Percentiles rank a stretch among this genome's conserved stretches.
These are phyloP conservation scores for Trichophyton rubrum DNA, from an alignment of 2,329 filamentous ascomycete genomes.

Conservation along the genomic window DNA sequence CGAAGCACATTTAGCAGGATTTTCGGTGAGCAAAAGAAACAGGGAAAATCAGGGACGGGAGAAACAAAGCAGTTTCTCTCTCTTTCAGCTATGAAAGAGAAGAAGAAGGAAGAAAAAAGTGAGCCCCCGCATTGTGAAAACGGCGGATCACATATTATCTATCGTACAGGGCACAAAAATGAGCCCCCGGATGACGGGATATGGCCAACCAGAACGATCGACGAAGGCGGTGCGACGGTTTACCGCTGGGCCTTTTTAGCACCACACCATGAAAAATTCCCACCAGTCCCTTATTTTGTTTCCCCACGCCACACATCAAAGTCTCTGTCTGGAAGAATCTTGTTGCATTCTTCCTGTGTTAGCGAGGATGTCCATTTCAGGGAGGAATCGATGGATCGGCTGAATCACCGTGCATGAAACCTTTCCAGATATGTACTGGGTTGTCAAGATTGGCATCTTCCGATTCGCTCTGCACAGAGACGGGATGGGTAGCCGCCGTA, in stretches of 20 bases:
- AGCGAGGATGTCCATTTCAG: not conserved
- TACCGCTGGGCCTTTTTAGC: not conserved
- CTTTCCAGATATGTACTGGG: not conserved
- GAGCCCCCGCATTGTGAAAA: constrained; percentile 3
- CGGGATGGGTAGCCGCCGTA: constrained; percentile 2
- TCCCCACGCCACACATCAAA: not conserved
- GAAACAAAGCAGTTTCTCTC: not conserved
- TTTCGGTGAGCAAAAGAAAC: not conserved
- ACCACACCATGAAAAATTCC: not conserved
- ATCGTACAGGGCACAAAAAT: constrained; percentile 4
- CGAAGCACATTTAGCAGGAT: not conserved
- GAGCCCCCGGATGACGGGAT: not conserved
- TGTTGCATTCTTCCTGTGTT: not conserved
- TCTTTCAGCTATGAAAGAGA: not conserved
- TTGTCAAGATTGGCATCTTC: not conserved
- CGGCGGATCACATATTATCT: constrained; percentile 1
- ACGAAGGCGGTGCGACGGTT: not conserved
- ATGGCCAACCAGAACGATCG: not conserved
- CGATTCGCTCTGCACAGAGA: not conserved
- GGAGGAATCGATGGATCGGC: not conserved
- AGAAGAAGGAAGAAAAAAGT: not conserved
- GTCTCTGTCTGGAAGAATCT: not conserved
- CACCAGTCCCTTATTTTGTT: not conserved
- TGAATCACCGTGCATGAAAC: constrained; percentile 1
- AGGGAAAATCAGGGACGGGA: not conserved